Evolutionary conservation across 1,284 basidiomycete genomes (phyloP).

Genomic region (Termitomyces sp.): DNA sequence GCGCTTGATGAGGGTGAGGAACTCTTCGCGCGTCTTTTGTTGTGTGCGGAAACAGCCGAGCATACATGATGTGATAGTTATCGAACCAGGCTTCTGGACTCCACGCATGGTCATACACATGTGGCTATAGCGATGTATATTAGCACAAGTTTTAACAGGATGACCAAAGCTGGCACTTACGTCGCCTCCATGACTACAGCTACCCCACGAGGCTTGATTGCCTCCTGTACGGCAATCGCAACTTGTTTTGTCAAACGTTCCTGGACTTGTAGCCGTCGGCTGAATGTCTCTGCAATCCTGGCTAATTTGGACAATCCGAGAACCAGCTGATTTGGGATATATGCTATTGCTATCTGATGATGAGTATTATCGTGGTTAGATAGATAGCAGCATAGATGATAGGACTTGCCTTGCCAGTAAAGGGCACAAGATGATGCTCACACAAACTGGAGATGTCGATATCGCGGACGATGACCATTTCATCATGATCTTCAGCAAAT

Average conservation of each 20-base stretch:
- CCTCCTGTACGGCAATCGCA: constrained; percentile 94
- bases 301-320: constrained; percentile 97
- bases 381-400: constrained; percentile 4
- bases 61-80: constrained; percentile 99
- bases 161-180: constrained; percentile 45
- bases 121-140: constrained; percentile 53
- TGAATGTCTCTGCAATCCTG: constrained; percentile 96
- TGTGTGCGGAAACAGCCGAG: constrained; percentile 95
- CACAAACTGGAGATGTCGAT: constrained; percentile 97
- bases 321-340: constrained; percentile 95
- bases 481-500: constrained; percentile 99
- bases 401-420: constrained; percentile 85
- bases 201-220: constrained; percentile 95
- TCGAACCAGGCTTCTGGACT: constrained; percentile 96
- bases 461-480: constrained; percentile 98
- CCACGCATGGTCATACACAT: constrained; percentile 99
- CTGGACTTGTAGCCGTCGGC: constrained; percentile 93
- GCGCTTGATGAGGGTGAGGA: constrained; percentile 74
- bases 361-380: constrained; percentile 9
- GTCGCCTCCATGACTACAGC: constrained; percentile 99
- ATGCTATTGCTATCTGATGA: constrained; percentile 68
- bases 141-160: constrained; percentile 11
- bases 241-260: constrained; percentile 98
- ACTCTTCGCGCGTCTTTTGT: constrained; percentile 97
- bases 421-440: constrained; percentile 98